Evolutionary conservation across 2,329 filamentous ascomycete species (phyloP), one percentile per base, ranked within the genome.

Genomic region (Phyllosticta citrichinensis): DNA sequence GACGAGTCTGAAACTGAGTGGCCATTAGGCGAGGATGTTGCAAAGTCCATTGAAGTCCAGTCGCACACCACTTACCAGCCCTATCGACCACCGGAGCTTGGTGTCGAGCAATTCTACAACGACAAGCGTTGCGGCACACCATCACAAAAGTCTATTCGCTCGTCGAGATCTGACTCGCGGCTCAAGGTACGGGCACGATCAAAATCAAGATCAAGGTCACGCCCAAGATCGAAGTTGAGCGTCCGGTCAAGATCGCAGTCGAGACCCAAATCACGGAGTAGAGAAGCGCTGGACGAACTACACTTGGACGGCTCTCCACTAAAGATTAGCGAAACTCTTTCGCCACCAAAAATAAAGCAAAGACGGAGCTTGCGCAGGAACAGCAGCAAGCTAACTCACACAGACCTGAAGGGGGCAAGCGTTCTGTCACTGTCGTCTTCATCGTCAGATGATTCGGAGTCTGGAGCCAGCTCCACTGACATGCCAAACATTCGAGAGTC

Each of bases 341-440:
- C 40, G 17, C 40, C 40, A 47, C 17, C 6, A n/a, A 47, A 9
- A 62, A 67, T 3, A 62, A 72, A 12, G 69, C 69, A 10, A n/a
- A 55, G 24, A 20, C n/a, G 25, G 5, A 27, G 5, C 27, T n/a
- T 55, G 54, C 54, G n/a, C 20, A 55, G 22, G n/a, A 35, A 55
- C 24, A 61, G 35, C 4, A 60, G 57, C 52, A 60, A 55, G 8
- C 47, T 60, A 11, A 55, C 57, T 3, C 69, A 65, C 52, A 66
- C 56, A 35, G 74, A 75, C 55, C 65, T 75, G 17, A 69, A 75
- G 47, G 68, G 75, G 40, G 69, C 68, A 8, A 76, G 74, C 55
- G 68, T 75, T 12, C 66, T 76, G 12, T 76, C 73, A 0, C 66
- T 73, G 20, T 76, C 73, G 17, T 75, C 73, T 1, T 75, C 73